phyloP scores from a whole-genome alignment of 257 asterid genomes.

The Ilex aquifolium region DNA sequence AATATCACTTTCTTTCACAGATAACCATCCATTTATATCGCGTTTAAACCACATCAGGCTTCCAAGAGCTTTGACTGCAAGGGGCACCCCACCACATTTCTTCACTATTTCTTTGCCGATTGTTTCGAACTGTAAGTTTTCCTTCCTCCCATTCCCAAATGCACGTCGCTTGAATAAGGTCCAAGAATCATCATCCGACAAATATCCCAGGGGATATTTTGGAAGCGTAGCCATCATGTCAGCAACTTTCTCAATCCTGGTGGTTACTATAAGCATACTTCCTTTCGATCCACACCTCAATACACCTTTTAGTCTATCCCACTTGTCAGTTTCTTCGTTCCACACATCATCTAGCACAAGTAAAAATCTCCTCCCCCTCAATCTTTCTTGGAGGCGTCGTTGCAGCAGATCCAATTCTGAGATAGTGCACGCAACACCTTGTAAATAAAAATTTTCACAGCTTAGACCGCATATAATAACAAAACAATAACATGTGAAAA shows the following conservation, averaged over 20 bases:
- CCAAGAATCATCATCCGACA: neutral
- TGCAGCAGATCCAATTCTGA: too few species aligned
- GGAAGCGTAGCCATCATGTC: neutral
- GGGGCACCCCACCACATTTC: neutral
- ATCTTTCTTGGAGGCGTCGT: too few species aligned
- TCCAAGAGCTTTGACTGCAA: neutral
- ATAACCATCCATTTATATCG: too few species aligned
- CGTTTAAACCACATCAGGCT: too few species aligned
- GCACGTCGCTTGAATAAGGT: neutral
- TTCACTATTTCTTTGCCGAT: too few species aligned
- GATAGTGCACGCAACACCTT: too few species aligned
- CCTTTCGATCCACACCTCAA: neutral
- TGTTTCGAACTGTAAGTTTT: neutral
- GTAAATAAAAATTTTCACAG: too few species aligned
- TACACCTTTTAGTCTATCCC: neutral
- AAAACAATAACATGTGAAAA: too few species aligned
- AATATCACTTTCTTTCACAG: too few species aligned
- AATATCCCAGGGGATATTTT: neutral
- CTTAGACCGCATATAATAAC: too few species aligned
- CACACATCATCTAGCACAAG: neutral
- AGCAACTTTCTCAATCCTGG: neutral
- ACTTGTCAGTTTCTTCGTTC: neutral
- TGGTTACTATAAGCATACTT: too few species aligned
- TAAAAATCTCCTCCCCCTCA: too few species aligned
- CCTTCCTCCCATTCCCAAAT: neutral